A percentile compares a stretch with the other conserved stretches of the same genome.
phyloP scores from a whole-genome alignment of 2,329 filamentous ascomycete genomes.

The Chaetothyriales sp. region DNA sequence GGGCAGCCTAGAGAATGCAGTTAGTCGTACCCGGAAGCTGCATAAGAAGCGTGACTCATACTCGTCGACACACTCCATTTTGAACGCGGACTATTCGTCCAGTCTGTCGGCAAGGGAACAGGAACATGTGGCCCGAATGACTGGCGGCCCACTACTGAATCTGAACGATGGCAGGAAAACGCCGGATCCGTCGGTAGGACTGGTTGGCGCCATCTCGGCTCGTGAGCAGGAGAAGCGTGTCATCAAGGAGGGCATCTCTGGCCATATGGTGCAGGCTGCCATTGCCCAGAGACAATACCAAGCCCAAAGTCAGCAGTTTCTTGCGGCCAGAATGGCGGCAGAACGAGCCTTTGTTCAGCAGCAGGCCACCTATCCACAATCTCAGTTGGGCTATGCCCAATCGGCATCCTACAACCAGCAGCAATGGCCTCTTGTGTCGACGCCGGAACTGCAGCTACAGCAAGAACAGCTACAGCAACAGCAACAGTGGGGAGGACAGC shows the following conservation, averaged over 20 bases:
- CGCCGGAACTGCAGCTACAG: slow-evolving; percentile 1
- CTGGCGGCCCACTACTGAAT: slow-evolving; percentile 59
- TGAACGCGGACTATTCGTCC: slow-evolving; percentile 32
- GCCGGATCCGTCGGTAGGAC: slow-evolving; percentile 38
- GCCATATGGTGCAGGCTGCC: slow-evolving; percentile 56
- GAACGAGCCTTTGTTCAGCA: slow-evolving; percentile 5
- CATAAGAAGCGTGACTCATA: slow-evolving; percentile 19
- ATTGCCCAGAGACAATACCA: slow-evolving; percentile 50
- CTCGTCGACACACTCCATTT: slow-evolving; percentile 10
- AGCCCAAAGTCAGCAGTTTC: slow-evolving; percentile 19
- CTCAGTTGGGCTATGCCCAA: slow-evolving; percentile 1
- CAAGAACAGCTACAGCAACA: slow-evolving; percentile 4
- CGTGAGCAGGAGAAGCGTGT: slow-evolving; percentile 64
- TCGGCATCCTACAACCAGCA: slow-evolving; percentile 1
- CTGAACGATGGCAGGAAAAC: slow-evolving; percentile 41
- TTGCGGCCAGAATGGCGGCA: not conserved
- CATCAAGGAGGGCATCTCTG: slow-evolving; percentile 53
- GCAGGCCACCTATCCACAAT: slow-evolving; percentile 3
- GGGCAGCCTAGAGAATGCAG: slow-evolving; percentile 9
- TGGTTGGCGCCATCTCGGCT: slow-evolving; percentile 65
- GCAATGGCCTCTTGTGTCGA: not conserved
- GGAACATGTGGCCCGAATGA: slow-evolving; percentile 71
- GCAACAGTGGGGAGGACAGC: not conserved
- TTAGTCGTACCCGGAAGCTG: slow-evolving; percentile 5
- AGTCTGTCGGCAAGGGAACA: slow-evolving; percentile 75